Percentiles rank a stretch among this genome's conserved stretches.
Evolutionary conservation across 2,329 filamentous ascomycete genomes (phyloP).

Genomic region (Boeremia exigua): DNA sequence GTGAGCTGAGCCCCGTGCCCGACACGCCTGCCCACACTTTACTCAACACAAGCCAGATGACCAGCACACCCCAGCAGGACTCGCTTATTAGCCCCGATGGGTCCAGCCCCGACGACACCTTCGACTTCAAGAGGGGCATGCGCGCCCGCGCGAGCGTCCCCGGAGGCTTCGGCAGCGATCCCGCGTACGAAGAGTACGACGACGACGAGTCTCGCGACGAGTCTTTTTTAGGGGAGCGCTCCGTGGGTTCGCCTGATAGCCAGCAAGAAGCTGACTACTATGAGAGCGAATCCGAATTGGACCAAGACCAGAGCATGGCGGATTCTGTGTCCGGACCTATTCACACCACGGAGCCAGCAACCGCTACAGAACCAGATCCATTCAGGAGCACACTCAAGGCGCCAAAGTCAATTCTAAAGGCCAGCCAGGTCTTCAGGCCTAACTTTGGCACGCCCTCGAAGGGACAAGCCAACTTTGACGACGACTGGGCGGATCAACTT

Average conservation of each 20-base stretch:
- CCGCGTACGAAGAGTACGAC: slow-evolving; percentile 59
- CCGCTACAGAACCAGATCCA: slow-evolving; percentile 39
- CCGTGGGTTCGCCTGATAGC: slow-evolving; percentile 75
- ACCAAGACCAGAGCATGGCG: slow-evolving; percentile 74
- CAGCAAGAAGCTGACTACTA: slow-evolving; percentile 67
- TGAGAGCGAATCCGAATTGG: slow-evolving; percentile 74
- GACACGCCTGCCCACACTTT: slow-evolving; percentile 53
- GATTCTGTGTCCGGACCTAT: slow-evolving; percentile 76
- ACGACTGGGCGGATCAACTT: slow-evolving; percentile 93
- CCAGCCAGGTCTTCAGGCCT: slow-evolving; percentile 39
- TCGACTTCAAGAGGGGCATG: slow-evolving; percentile 62
- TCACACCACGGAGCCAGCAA: slow-evolving; percentile 76
- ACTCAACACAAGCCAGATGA: slow-evolving; percentile 42
- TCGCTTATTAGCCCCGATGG: slow-evolving; percentile 46
- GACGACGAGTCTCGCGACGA: slow-evolving; percentile 56
- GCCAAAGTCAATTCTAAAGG: slow-evolving; percentile 59
- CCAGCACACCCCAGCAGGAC: slow-evolving; percentile 43
- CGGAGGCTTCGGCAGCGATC: slow-evolving; percentile 77
- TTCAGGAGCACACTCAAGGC: slow-evolving; percentile 43
- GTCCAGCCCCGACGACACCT: slow-evolving; percentile 60
- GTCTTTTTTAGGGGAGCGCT: slow-evolving; percentile 95
- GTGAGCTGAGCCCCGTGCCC: slow-evolving; percentile 47
- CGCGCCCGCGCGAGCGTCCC: slow-evolving; percentile 64
- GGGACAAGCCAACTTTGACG: slow-evolving; percentile 64
- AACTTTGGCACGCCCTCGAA: slow-evolving; percentile 61